phyloP scores from a whole-genome alignment of 2,329 filamentous ascomycete genomes.

The Orbilia blumenaviensis region DNA sequence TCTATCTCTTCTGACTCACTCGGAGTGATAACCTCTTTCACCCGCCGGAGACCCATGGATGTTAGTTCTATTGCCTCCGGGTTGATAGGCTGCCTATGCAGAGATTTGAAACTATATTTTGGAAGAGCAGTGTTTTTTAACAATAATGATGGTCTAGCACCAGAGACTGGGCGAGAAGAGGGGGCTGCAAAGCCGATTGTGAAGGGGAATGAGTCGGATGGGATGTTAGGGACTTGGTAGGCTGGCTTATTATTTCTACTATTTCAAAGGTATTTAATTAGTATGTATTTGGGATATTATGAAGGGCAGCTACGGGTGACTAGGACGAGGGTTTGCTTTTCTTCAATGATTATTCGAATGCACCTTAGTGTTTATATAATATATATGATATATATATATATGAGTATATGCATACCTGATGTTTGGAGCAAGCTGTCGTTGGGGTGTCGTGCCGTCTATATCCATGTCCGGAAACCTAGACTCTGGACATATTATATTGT shows the following conservation, averaged over 20 bases:
- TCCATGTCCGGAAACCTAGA: background rate
- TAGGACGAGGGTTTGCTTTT: background rate
- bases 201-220: constrained; percentile 41
- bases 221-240: constrained; percentile 12
- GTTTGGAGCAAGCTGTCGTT: background rate
- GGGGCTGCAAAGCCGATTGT: background rate
- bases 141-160: background rate
- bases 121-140: constrained; percentile 5
- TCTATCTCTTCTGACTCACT: background rate
- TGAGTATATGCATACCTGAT: background rate
- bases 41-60: background rate
- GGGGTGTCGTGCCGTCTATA: background rate
- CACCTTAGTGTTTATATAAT: no score
- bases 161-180: background rate
- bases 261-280: no score
- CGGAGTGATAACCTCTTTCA: background rate
- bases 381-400: background rate
- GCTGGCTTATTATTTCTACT: background rate
- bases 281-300: no score
- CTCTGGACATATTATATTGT: background rate
- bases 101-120: constrained; percentile 35
- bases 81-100: constrained; percentile 28
- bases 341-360: no score
- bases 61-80: background rate
- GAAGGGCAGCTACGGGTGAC: background rate